These are phyloP conservation scores for Vitis cinerea DNA, from an alignment of 164 flowering plant genomes.

Conservation along the genomic window DNA sequence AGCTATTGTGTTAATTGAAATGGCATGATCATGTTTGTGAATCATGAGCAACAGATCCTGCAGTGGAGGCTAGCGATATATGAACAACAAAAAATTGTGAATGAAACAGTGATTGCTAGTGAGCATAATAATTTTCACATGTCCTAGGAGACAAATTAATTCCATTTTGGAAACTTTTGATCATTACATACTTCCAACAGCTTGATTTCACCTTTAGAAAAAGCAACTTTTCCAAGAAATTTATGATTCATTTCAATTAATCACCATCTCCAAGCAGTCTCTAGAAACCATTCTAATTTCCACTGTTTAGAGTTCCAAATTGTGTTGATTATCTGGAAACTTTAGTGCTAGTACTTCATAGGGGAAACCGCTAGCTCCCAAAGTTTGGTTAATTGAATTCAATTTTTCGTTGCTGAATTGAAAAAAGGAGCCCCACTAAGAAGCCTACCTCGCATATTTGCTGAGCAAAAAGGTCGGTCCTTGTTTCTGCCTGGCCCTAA, in stretches of 20 bases:
- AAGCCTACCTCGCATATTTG: too few species aligned
- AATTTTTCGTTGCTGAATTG: too few species aligned
- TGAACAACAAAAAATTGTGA: neutral
- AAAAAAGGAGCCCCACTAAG: too few species aligned
- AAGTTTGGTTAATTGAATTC: too few species aligned
- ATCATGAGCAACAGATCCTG: slow-evolving; percentile 3
- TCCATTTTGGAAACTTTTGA: slow-evolving; percentile 10
- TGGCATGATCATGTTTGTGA: neutral
- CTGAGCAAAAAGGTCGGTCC: too few species aligned
- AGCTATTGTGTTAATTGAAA: neutral
- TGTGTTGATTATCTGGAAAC: too few species aligned
- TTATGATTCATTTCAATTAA: neutral
- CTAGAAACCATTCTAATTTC: too few species aligned
- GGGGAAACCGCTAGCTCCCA: too few species aligned
- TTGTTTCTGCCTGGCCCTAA: neutral
- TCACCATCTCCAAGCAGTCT: too few species aligned
- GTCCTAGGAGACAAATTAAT: neutral
- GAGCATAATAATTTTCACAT: slow-evolving; percentile 9
- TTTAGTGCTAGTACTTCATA: too few species aligned
- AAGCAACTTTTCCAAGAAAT: slow-evolving; percentile 3
- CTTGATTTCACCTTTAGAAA: slow-evolving; percentile 14
- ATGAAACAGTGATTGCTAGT: slow-evolving; percentile 16
- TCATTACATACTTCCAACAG: slow-evolving; percentile 14
- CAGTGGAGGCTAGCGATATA: slow-evolving; percentile 5
- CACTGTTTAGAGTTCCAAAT: too few species aligned